Percentiles rank a stretch among this genome's conserved stretches.
These are phyloP conservation scores for Monosporascus sp. DNA, from an alignment of 2,329 filamentous ascomycete species.

Conservation along the genomic window DNA sequence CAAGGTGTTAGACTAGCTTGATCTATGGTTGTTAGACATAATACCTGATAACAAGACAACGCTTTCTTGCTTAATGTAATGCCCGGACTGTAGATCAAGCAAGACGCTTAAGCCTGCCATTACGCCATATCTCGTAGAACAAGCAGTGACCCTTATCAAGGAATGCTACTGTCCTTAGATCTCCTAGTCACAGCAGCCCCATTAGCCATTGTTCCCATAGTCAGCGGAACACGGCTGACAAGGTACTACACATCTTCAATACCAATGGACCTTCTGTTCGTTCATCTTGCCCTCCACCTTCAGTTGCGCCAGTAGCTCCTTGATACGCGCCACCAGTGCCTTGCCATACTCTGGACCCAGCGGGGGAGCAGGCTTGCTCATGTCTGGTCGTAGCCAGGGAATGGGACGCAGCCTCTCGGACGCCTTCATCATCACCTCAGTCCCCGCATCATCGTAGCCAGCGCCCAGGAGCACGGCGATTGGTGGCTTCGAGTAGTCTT, in stretches of 20 bases:
- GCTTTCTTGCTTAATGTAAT: too few relatives aligned
- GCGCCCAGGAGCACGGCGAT: slow-evolving; percentile 16
- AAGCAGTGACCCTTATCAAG: too few relatives aligned
- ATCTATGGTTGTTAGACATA: too few relatives aligned
- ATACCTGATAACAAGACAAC: too few relatives aligned
- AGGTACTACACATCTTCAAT: background rate
- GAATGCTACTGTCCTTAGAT: too few relatives aligned
- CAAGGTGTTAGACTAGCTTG: too few relatives aligned
- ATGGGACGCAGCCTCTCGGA: slow-evolving; percentile 9
- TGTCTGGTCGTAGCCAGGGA: slow-evolving; percentile 19
- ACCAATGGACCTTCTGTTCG: slow-evolving; percentile 7
- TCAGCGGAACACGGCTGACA: too few relatives aligned
- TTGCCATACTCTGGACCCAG: slow-evolving; percentile 19
- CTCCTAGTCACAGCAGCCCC: too few relatives aligned
- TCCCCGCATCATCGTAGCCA: slow-evolving; percentile 14
- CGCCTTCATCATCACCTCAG: slow-evolving; percentile 11
- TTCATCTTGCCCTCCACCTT: slow-evolving; percentile 9
- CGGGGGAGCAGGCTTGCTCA: slow-evolving; percentile 14
- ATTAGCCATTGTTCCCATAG: too few relatives aligned
- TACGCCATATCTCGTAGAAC: too few relatives aligned
- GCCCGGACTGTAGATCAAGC: too few relatives aligned
- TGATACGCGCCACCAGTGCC: slow-evolving; percentile 12
- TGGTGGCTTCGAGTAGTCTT: slow-evolving; percentile 13
- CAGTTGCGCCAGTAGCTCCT: slow-evolving; percentile 8
- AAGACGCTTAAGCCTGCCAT: too few relatives aligned